Evolutionary conservation across 345 rosid genomes (phyloP), one percentile per base, ranked within the genome.

Genomic region (Sonneratia alba): DNA sequence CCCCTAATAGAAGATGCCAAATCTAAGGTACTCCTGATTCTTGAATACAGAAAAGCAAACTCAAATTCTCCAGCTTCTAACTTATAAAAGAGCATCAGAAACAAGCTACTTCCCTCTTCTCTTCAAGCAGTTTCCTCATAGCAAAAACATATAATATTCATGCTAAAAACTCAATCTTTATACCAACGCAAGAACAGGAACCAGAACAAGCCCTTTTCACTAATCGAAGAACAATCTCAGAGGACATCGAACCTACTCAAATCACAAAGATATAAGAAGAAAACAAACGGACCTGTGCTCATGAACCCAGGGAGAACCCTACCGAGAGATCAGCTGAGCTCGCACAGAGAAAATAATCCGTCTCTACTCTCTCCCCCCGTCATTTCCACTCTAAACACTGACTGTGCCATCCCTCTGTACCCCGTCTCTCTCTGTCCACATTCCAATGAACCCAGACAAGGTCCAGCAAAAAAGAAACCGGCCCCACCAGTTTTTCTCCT

Each of bases 361-460:
- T 62, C 38, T 13, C 27, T 14, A 37, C 38, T 62, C 38, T 34
- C 10, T 34, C 6, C 66, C 6, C 19, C 22, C 22, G 9, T 62
- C 38, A 14, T 34, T 34, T 32, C 38, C 64, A 6, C 0, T 27
- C 18, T 12, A 62, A 62, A 62, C 37, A 22, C 22, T 24, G 27
- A 24, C 63, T 4, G 63, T 57, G 34, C 63, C 63, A 4, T n/a
- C 63, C 14, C 37, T 32, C 66, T 61, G 38, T 62, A 42, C 45
- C 10, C 63, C 63, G 32, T n/a, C 63, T 53, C 37, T 11, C 37
- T 61, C 66, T 61, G 18, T 62, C 66, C 66, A 62, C 66, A 62
- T 62, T 62, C 32, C 66, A 62, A 32, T 62, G 66, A 62, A 62
- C 66, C 66, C 66, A 62, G 38, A 62, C 27, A 62, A 62, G 27